Evolutionary conservation across 2,329 filamentous ascomycete species (phyloP).

Genomic region (Furcasterigmium furcatum): DNA sequence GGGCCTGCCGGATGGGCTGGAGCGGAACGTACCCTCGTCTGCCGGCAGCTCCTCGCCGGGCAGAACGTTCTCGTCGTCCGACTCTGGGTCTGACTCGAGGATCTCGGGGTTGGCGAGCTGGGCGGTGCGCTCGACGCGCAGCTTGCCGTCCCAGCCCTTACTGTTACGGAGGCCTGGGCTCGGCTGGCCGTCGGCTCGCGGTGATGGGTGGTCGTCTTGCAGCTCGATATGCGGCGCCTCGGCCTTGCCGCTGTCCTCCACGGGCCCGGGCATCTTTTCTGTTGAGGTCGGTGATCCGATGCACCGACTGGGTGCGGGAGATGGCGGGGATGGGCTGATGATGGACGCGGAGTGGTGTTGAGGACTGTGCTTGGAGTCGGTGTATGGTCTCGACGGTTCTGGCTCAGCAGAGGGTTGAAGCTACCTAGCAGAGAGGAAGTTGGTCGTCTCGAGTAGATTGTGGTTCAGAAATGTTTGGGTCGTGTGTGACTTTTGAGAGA

Average conservation of each 20-base stretch:
- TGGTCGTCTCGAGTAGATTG: no score
- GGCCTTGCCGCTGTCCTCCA: conserved; percentile 30
- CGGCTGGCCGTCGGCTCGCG: conserved; percentile 32
- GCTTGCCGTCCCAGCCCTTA: conserved; percentile 81
- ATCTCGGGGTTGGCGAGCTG: conserved; percentile 76
- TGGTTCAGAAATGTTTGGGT: no score
- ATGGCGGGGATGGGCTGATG: not conserved
- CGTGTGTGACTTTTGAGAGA: no score
- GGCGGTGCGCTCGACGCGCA: conserved; percentile 68
- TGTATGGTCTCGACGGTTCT: no score
- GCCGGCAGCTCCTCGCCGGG: conserved; percentile 73
- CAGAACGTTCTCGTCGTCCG: conserved; percentile 65
- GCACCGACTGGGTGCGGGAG: not conserved
- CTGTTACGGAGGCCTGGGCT: conserved; percentile 52
- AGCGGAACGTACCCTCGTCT: conserved; percentile 64
- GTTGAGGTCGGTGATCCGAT: not conserved
- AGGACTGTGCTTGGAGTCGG: no score
- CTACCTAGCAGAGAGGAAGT: no score
- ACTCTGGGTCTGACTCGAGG: conserved; percentile 73
- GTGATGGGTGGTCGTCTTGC: conserved; percentile 35
- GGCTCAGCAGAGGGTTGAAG: no score
- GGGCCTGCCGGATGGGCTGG: conserved; percentile 2
- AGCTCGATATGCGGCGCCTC: conserved; percentile 45
- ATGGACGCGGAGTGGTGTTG: no score
- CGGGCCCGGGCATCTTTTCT: conserved; percentile 35